Evolutionary conservation across 2,329 filamentous ascomycete genomes (phyloP).

Genomic region (Tolypocladium paradoxum): DNA sequence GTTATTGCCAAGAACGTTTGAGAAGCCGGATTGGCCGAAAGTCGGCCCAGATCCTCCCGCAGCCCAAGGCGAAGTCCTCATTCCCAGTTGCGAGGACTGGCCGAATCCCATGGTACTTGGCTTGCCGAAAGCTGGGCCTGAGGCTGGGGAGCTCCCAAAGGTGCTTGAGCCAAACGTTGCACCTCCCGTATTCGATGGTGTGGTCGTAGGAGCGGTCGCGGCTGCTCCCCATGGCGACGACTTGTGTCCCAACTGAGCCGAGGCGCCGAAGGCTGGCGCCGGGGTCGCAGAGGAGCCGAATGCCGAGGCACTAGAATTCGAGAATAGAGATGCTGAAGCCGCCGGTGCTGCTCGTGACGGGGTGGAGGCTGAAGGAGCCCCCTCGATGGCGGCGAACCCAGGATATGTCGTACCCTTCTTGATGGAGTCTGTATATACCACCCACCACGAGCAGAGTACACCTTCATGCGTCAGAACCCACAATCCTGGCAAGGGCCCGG

Average conservation of each 20-base stretch:
- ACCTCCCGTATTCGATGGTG: conserved; percentile 20
- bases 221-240: conserved; percentile 39
- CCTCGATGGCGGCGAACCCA: conserved; percentile 46
- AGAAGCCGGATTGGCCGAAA: conserved; percentile 46
- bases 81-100: conserved; percentile 35
- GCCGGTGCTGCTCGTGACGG: conserved; percentile 17
- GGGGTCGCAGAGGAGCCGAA: conserved; percentile 29
- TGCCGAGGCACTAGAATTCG: conserved; percentile 18
- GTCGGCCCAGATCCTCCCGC: conserved; percentile 24
- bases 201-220: conserved; percentile 17
- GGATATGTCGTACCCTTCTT: conserved; percentile 62
- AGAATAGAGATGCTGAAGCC: conserved; percentile 20
- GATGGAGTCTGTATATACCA: conserved; percentile 82
- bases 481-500: conserved; percentile 70
- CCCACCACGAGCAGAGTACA: conserved; percentile 76
- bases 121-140: conserved; percentile 37
- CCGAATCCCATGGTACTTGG: conserved; percentile 41
- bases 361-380: conserved; percentile 16
- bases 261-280: conserved; percentile 34
- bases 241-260: conserved; percentile 38
- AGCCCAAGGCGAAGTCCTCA: conserved; percentile 44
- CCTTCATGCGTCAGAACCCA: conserved; percentile 86
- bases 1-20: conserved; percentile 23
- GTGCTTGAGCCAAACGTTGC: conserved; percentile 32
- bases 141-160: conserved; percentile 29